phyloP scores from a whole-genome alignment of 257 asterid species.

The Lycium barbarum region DNA sequence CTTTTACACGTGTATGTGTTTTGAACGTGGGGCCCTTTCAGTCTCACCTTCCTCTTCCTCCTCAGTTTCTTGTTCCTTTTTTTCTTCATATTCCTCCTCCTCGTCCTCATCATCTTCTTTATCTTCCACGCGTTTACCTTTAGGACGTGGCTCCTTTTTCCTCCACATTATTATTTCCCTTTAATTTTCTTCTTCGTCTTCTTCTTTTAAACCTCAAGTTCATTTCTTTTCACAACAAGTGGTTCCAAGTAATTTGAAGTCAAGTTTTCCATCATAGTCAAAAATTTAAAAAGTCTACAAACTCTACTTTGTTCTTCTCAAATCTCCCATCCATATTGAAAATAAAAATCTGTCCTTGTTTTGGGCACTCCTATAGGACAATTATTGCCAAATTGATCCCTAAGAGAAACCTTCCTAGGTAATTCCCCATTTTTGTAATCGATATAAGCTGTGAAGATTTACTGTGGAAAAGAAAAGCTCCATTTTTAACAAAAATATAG shows the following conservation, averaged over 20 bases:
- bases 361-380: background rate
- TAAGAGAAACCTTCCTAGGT: background rate
- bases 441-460: background rate
- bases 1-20: background rate
- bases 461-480: background rate
- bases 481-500: no score
- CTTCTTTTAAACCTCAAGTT: background rate
- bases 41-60: background rate
- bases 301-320: constrained; percentile 4
- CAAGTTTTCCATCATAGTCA: background rate
- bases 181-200: background rate
- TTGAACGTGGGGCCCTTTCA: no score
- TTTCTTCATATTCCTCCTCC: background rate
- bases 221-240: background rate
- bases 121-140: background rate
- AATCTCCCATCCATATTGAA: background rate
- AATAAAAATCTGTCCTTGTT: background rate
- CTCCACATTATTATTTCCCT: background rate
- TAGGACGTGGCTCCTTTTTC: background rate
- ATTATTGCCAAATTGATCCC: background rate
- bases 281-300: constrained; percentile 4
- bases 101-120: no score
- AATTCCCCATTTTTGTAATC: background rate
- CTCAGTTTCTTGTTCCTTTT: no score
- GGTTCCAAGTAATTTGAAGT: background rate